phyloP scores from a whole-genome alignment of 2,329 filamentous ascomycete species.

The Uncinocarpus reesii region DNA sequence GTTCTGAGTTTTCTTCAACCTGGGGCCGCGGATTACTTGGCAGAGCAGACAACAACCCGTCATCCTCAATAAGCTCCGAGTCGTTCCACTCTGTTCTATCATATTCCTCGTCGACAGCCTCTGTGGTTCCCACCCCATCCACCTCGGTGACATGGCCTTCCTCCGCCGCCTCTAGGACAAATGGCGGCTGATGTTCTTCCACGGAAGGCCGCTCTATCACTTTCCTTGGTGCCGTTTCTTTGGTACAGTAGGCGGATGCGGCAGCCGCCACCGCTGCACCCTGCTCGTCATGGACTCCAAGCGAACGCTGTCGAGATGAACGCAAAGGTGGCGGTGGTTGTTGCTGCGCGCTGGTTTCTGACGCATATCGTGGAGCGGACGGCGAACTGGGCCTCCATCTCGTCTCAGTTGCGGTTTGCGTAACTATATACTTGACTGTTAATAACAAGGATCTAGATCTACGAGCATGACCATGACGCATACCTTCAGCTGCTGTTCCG shows the following conservation, averaged over 20 bases:
- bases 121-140: neutral
- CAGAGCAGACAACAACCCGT: neutral
- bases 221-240: neutral
- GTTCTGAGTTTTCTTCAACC: neutral
- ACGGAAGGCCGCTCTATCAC: neutral
- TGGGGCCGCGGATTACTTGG: neutral
- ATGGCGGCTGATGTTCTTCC: neutral
- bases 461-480: neutral
- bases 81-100: constrained; percentile 1
- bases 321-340: neutral
- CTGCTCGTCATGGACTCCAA: constrained; percentile 9
- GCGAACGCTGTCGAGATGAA: constrained; percentile 4
- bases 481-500: neutral
- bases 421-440: neutral
- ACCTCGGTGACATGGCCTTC: neutral
- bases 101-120: neutral
- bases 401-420: neutral
- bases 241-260: constrained; percentile 14
- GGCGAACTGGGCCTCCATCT: neutral
- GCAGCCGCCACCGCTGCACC: constrained; percentile 13
- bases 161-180: neutral
- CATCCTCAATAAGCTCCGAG: constrained; percentile 6
- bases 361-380: neutral
- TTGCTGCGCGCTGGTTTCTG: neutral
- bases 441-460: neutral